Conservation (phyloP, 2,329 filamentous ascomycete genomes). For the Trichothecium sympodiale region DNA sequence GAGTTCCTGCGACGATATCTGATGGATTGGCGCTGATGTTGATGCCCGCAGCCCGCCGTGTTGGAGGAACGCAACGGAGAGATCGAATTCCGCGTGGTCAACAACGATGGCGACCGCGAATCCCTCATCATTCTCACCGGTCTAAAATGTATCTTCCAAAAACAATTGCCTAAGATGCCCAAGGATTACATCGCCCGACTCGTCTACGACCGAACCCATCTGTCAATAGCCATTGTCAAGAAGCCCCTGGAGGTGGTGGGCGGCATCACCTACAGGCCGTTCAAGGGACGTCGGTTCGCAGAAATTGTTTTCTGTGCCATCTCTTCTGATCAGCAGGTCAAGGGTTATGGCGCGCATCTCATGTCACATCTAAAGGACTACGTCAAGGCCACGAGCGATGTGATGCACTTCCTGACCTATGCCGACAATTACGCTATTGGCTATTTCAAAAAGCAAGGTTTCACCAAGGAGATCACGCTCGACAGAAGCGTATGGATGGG, state of each 20-base stretch:
- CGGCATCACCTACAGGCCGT: constrained; percentile 92
- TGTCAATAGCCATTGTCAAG: constrained; percentile 96
- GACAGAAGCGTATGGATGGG: constrained; percentile 94
- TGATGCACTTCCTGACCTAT: constrained; percentile 98
- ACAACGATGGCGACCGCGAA: constrained; percentile 83
- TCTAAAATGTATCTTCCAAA: constrained; percentile 96
- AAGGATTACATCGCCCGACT: constrained; percentile 97
- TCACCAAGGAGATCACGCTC: constrained; percentile 95
- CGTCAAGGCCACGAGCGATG: constrained; percentile 88
- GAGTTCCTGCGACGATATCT: not conserved
- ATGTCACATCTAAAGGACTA: constrained; percentile 99
- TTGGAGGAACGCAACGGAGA: constrained; percentile 88
- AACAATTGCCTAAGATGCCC: constrained; percentile 97
- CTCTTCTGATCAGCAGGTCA: constrained; percentile 94
- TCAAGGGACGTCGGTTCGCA: constrained; percentile 83
- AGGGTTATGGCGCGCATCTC: constrained; percentile 92
- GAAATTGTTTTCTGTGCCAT: constrained; percentile 99
- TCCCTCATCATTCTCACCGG: constrained; percentile 91
- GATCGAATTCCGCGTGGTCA: constrained; percentile 95
- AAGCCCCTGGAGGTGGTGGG: constrained; percentile 92
- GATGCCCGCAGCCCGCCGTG: constrained; percentile 57
- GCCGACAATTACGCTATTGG: constrained; percentile 98
- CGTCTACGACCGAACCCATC: constrained; percentile 91
- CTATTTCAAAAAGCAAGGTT: constrained; percentile 98
- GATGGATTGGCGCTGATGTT: not conserved